Base-by-base conservation (phyloP, 495 filamentous ascomycete species). In the Penicillium atrosanguineum region DNA sequence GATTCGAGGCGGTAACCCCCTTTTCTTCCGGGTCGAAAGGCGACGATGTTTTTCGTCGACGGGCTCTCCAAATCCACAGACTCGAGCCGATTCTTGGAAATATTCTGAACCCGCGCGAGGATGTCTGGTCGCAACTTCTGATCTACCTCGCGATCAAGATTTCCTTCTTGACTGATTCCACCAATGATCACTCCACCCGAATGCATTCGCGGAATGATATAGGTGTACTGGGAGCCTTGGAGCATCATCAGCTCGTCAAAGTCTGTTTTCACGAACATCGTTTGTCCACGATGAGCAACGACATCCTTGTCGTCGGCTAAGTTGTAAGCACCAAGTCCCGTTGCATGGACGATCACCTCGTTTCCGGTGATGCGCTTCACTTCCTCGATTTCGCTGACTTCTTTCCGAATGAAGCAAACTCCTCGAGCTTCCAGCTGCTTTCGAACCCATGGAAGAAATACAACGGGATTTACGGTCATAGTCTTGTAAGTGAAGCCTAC, bases 211-310 rank as follows among this genome's bases (percentile, higher is more conserved):
- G 59, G 59, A 15, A 62, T 62, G 2, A 58, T 34, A 44, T 62
- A 62, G 0, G 59, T 48, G 31, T 58, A 62, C 8, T 62, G 55
- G 2, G 59, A 58, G 9, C 59, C 55, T 43, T 62, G 59, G 6
- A 18, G 19, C 55, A 62, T 55, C 38, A 26, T 36, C 2, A 59
- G 19, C 26, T 55, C 55, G 11, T 59, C 48, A 9, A 52, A 54
- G 44, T 58, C 50, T 0, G 50, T 55, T 28, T 62, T 34, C 21
- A 58, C 47, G 6, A 62, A 52, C 55, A 62, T 62, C 0, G 55
- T 62, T 34, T 62, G 59, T n/a, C 59, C 59, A 8, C 59, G 59
- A 31, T 52, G 28, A 6, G 55, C 34, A 3, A 47, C 38, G 9
- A 62, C 55, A 11, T 50, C 31, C 14, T 58, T 46, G 34, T 62